These are phyloP conservation scores for Pelargonium myrrhifolium DNA, from an alignment of 441 rosid genomes.

Conservation along the genomic window DNA sequence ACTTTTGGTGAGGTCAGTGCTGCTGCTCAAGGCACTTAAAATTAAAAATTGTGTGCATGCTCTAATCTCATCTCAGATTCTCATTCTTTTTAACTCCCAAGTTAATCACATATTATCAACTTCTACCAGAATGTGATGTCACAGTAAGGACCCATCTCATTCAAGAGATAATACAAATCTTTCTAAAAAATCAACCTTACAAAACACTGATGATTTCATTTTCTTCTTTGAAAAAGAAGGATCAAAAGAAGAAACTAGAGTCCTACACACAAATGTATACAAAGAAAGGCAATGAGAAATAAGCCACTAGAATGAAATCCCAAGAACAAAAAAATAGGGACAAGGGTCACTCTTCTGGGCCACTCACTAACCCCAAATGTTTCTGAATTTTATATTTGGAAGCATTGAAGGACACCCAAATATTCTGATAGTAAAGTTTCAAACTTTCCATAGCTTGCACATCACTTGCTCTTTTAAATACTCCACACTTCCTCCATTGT, in stretches of 20 bases:
- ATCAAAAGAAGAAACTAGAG: constrained; percentile 10
- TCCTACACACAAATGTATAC: constrained; percentile 4
- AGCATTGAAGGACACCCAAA: constrained; percentile 22
- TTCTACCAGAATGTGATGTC: neutral
- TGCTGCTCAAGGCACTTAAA: neutral
- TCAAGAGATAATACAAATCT: neutral
- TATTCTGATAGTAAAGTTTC: constrained; percentile 14
- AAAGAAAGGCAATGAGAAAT: constrained; percentile 19
- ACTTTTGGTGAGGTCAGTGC: neutral
- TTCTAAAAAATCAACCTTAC: neutral
- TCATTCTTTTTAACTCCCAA: constrained; percentile 1
- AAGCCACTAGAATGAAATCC: constrained; percentile 16
- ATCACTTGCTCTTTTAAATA: constrained; percentile 28
- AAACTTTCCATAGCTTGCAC: constrained; percentile 11
- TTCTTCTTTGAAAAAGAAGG: constrained; percentile 1
- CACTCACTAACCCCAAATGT: constrained; percentile 19
- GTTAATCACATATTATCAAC: constrained; percentile 8
- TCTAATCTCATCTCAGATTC: neutral
- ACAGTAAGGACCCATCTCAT: neutral
- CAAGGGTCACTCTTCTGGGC: constrained; percentile 19
- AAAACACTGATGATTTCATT: constrained; percentile 4
- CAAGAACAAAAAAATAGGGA: constrained; percentile 9
- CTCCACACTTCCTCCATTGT: constrained; percentile 17
- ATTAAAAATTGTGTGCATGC: constrained; percentile 1
- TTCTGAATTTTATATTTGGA: constrained; percentile 31